Conservation (phyloP, 805 yeast species). For the Groenewaldozyma tartarivorans region DNA sequence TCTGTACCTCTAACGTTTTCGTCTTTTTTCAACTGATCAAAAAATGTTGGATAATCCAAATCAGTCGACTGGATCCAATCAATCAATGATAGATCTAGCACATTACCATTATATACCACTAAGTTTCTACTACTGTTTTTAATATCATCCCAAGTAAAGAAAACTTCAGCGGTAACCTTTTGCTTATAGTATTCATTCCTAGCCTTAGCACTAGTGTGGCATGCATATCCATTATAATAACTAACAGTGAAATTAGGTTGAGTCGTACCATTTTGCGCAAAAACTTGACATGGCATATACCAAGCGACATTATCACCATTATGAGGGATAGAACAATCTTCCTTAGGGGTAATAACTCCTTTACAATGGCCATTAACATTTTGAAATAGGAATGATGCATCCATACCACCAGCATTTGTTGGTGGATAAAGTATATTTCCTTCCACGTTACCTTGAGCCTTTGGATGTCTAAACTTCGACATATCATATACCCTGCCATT, state of each 20-base stretch:
- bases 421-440: slow-evolving; percentile 79
- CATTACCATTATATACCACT: slow-evolving; percentile 83
- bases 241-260: slow-evolving; percentile 48
- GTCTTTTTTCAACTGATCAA: slow-evolving; percentile 52
- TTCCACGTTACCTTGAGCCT: slow-evolving; percentile 59
- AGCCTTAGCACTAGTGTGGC: slow-evolving; percentile 70
- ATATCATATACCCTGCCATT: slow-evolving; percentile 77
- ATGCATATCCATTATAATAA: slow-evolving; percentile 79
- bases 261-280: slow-evolving; percentile 62
- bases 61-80: slow-evolving; percentile 67
- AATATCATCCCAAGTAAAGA: slow-evolving; percentile 85
- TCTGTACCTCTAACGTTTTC: slow-evolving; percentile 63
- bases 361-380: slow-evolving; percentile 90
- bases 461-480: slow-evolving; percentile 64
- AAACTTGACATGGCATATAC: slow-evolving; percentile 89
- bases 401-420: slow-evolving; percentile 68
- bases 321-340: slow-evolving; percentile 55
- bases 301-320: slow-evolving; percentile 63
- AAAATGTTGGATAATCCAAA: slow-evolving; percentile 61
- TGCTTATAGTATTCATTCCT: slow-evolving; percentile 58
- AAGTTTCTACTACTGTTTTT: slow-evolving; percentile 59
- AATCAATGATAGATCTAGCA: slow-evolving; percentile 68
- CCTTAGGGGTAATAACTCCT: slow-evolving; percentile 61
- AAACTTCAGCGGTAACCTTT: slow-evolving; percentile 61
- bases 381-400: slow-evolving; percentile 63